These are phyloP conservation scores for Xerocomellus intermedius DNA, from an alignment of 768 basidiomycete species.

Conservation along the genomic window DNA sequence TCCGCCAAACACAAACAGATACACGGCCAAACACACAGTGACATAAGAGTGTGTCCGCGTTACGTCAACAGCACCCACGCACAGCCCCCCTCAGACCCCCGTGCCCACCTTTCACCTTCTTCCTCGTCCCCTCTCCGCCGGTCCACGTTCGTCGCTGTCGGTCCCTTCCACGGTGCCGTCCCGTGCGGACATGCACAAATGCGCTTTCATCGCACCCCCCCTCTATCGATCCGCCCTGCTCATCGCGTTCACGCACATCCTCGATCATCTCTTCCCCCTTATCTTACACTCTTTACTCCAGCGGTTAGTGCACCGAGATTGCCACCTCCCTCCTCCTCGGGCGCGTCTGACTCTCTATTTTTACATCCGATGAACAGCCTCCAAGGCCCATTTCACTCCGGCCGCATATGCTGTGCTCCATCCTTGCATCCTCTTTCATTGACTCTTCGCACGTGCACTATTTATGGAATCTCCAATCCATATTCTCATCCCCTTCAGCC, in stretches of 20 bases:
- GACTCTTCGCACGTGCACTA: too few species aligned
- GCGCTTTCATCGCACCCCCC: conserved; percentile 12
- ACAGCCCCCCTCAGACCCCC: conserved; percentile 23
- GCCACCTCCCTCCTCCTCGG: not conserved
- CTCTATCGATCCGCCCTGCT: not conserved
- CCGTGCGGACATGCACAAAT: conserved; percentile 9
- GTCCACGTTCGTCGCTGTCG: conserved; percentile 2
- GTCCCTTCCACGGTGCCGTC: conserved; percentile 10
- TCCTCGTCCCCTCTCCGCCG: conserved; percentile 12
- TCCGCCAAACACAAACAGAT: conserved; percentile 9
- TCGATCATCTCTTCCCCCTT: not conserved
- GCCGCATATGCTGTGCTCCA: too few species aligned
- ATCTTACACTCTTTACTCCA: not conserved
- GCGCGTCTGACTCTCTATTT: too few species aligned
- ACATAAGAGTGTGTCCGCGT: conserved; percentile 33
- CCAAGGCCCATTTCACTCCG: too few species aligned
- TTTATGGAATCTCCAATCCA: too few species aligned
- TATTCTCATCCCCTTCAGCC: not conserved
- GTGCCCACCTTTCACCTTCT: conserved; percentile 1
- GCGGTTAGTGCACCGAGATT: too few species aligned
- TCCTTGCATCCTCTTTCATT: too few species aligned
- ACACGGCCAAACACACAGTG: conserved; percentile 27
- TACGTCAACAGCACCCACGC: conserved; percentile 34
- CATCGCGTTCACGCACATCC: too few species aligned
- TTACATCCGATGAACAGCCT: too few species aligned